A percentile compares a stretch with the other conserved stretches of the same genome.
These are phyloP conservation scores for Podaxis sp. DNA, from an alignment of 768 basidiomycete genomes.

Conservation along the genomic window DNA sequence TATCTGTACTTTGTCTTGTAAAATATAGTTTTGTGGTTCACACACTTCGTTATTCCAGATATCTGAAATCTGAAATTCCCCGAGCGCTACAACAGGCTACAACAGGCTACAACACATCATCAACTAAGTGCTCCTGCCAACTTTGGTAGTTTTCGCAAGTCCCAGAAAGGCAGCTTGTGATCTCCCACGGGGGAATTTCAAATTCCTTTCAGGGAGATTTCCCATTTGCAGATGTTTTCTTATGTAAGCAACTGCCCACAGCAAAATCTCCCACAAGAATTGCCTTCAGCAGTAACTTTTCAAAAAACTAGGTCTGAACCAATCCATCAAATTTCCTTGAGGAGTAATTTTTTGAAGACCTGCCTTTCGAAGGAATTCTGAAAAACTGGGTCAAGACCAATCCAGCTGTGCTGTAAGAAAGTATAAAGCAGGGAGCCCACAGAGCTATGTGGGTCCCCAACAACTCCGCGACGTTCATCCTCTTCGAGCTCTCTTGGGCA, in stretches of 20 bases:
- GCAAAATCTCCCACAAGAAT: neutral
- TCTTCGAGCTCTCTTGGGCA: neutral
- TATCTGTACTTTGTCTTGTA: neutral
- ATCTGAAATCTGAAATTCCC: neutral
- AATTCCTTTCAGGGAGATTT: slow-evolving; percentile 2
- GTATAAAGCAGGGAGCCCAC: slow-evolving; percentile 9
- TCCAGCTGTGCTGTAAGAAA: neutral
- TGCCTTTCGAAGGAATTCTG: slow-evolving; percentile 3
- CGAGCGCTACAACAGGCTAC: neutral
- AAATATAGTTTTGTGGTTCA: neutral
- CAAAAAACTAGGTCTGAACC: slow-evolving; percentile 8
- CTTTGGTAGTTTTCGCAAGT: neutral
- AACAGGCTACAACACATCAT: neutral
- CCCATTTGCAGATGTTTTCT: neutral
- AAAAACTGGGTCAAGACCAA: slow-evolving; percentile 8
- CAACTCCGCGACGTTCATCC: neutral
- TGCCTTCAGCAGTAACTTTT: slow-evolving; percentile 4
- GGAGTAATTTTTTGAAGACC: neutral
- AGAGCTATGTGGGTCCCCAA: slow-evolving; percentile 1
- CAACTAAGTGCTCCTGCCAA: neutral
- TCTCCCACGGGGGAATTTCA: slow-evolving; percentile 4
- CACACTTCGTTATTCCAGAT: neutral
- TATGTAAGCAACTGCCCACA: neutral
- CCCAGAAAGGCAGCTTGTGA: slow-evolving; percentile 1
- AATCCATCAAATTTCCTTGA: slow-evolving; percentile 8